Conservation (phyloP, 2,329 filamentous ascomycete species). For the Pseudogymnoascus sp. region DNA sequence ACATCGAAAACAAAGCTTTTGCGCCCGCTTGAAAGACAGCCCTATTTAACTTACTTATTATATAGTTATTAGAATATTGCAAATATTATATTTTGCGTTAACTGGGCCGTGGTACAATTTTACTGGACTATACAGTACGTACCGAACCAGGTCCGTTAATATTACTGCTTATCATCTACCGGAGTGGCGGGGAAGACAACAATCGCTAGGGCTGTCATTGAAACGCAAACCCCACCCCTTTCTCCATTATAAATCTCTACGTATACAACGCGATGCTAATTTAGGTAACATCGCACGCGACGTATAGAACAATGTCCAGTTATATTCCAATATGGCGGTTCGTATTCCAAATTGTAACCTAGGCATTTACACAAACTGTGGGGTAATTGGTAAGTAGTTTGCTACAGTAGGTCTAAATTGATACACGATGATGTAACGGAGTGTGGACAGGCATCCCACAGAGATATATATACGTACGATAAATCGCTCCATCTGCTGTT, state of each 20-base stretch:
- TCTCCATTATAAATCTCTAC: background rate
- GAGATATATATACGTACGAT: background rate
- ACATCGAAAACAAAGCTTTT: background rate
- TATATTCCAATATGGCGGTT: background rate
- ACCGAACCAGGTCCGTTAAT: background rate
- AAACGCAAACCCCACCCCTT: background rate
- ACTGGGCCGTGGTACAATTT: background rate
- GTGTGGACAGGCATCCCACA: background rate
- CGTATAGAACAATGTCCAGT: background rate
- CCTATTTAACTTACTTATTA: background rate
- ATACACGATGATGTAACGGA: background rate
- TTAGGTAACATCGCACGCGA: background rate
- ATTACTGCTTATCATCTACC: background rate
- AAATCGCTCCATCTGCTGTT: background rate
- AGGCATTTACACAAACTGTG: background rate
- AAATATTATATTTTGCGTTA: background rate
- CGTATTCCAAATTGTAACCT: background rate
- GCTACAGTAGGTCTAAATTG: background rate
- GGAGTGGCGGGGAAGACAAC: background rate
- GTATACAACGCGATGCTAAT: background rate
- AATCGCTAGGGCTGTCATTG: background rate
- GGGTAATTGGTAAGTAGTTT: background rate
- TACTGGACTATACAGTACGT: background rate
- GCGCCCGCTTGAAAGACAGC: background rate
- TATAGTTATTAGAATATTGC: background rate